Percentiles rank a stretch among this genome's conserved stretches.
Evolutionary conservation across 805 yeast species (phyloP).

Genomic region (Candida qinlingensis): DNA sequence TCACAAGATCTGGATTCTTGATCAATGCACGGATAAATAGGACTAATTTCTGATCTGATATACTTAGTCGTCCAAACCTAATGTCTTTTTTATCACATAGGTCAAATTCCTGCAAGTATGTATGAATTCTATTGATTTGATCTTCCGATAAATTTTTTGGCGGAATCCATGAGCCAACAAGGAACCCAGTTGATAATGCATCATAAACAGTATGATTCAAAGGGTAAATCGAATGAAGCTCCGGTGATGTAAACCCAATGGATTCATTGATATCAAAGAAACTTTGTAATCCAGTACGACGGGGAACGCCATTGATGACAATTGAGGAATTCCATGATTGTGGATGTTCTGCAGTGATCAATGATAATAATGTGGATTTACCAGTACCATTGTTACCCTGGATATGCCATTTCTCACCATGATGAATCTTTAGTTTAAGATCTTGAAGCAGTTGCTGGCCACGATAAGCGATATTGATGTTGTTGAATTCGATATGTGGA

Average conservation of each 20-base stretch:
- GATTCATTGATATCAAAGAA: slow-evolving; percentile 72
- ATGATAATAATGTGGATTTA: slow-evolving; percentile 78
- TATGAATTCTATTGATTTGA: slow-evolving; percentile 36
- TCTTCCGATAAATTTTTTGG: slow-evolving; percentile 34
- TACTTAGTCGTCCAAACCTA: slow-evolving; percentile 47
- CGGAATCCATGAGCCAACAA: slow-evolving; percentile 59
- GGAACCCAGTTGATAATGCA: slow-evolving; percentile 67
- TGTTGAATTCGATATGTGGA: slow-evolving; percentile 45
- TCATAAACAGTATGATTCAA: slow-evolving; percentile 44
- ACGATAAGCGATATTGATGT: slow-evolving; percentile 61
- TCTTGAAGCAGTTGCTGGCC: slow-evolving; percentile 54
- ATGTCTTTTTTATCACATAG: slow-evolving; percentile 34
- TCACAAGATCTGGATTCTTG: slow-evolving; percentile 70
- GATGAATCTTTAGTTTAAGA: slow-evolving; percentile 58
- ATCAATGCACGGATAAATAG: slow-evolving; percentile 73
- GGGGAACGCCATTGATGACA: slow-evolving; percentile 54
- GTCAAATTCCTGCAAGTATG: slow-evolving; percentile 42
- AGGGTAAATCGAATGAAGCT: slow-evolving; percentile 85
- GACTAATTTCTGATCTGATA: slow-evolving; percentile 74
- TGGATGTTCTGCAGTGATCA: slow-evolving; percentile 93
- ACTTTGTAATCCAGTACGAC: slow-evolving; percentile 69
- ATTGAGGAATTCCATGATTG: slow-evolving; percentile 85
- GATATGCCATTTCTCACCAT: slow-evolving; percentile 84
- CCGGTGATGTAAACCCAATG: slow-evolving; percentile 92
- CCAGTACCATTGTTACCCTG: slow-evolving; percentile 92